Percentiles rank a stretch among this genome's conserved stretches.
These are phyloP conservation scores for Fragaria ananassa DNA, from an alignment of 306 rosid species.

Conservation along the genomic window DNA sequence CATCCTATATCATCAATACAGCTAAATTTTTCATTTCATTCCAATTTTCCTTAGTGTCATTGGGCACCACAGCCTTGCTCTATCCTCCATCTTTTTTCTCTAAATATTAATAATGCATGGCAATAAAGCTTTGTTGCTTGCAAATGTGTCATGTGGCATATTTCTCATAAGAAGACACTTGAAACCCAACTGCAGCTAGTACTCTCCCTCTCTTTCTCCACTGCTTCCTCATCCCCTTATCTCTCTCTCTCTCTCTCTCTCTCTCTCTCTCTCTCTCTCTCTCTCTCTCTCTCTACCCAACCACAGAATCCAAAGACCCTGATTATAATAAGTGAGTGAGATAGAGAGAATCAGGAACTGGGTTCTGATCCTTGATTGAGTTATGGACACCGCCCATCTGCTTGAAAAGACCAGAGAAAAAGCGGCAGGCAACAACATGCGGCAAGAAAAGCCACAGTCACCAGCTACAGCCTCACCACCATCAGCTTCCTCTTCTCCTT, in stretches of 20 bases:
- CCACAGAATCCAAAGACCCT: slow-evolving; percentile 32
- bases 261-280: slow-evolving; percentile 13
- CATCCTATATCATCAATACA: slow-evolving; percentile 28
- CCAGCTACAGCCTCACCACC: slow-evolving; percentile 41
- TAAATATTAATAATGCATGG: slow-evolving; percentile 22
- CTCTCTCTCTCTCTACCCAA: neutral
- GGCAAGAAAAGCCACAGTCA: slow-evolving; percentile 23
- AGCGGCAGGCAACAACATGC: slow-evolving; percentile 21
- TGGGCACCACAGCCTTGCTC: slow-evolving; percentile 37
- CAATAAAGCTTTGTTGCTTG: slow-evolving; percentile 2
- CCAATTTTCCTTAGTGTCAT: slow-evolving; percentile 22
- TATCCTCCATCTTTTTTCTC: neutral
- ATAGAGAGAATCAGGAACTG: slow-evolving; percentile 19
- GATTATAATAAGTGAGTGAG: slow-evolving; percentile 8
- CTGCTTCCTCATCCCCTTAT: slow-evolving; percentile 47
- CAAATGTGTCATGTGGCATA: neutral
- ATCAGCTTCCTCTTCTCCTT: slow-evolving; percentile 71
- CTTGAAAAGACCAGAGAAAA: slow-evolving; percentile 38
- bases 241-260: slow-evolving; percentile 16
- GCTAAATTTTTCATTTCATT: slow-evolving; percentile 38
- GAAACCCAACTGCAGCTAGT: slow-evolving; percentile 30
- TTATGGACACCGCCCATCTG: slow-evolving; percentile 57
- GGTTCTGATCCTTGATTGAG: slow-evolving; percentile 28
- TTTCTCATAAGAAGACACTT: slow-evolving; percentile 37
- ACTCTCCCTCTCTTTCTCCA: slow-evolving; percentile 30